Evolutionary conservation across 2,329 filamentous ascomycete species (phyloP).

Genomic region (Venturia carpophila): DNA sequence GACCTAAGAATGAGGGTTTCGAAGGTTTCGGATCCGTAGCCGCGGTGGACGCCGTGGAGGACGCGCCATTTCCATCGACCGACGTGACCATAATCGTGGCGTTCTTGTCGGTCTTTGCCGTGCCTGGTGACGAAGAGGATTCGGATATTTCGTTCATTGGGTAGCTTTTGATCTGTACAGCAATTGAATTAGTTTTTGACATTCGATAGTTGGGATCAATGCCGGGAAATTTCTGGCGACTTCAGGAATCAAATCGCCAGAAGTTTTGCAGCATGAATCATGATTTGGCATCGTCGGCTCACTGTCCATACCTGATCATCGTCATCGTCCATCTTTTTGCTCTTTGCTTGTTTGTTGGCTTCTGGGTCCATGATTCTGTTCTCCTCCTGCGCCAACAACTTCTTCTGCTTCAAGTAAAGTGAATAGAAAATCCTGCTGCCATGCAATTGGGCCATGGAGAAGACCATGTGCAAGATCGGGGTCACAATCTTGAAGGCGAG

Average conservation of each 20-base stretch:
- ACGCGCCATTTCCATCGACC: neutral
- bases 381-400: conserved; percentile 17
- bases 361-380: conserved; percentile 10
- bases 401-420: conserved; percentile 31
- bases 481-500: conserved; percentile 38
- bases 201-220: neutral
- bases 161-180: neutral
- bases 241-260: neutral
- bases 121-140: neutral
- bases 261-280: too few relatives aligned
- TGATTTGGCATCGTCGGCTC: neutral
- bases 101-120: neutral
- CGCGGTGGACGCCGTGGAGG: neutral
- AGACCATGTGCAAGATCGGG: conserved; percentile 37
- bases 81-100: neutral
- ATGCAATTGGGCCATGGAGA: conserved; percentile 37
- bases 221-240: neutral
- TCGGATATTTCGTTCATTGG: neutral
- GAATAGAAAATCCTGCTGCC: conserved; percentile 36
- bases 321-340: neutral
- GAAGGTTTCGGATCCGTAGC: neutral
- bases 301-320: neutral
- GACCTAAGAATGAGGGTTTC: neutral
- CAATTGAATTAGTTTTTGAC: neutral
- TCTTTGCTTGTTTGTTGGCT: neutral